Base-by-base conservation (phyloP, 2,329 filamentous ascomycete genomes). In the Coleophoma eucalyptorum region DNA sequence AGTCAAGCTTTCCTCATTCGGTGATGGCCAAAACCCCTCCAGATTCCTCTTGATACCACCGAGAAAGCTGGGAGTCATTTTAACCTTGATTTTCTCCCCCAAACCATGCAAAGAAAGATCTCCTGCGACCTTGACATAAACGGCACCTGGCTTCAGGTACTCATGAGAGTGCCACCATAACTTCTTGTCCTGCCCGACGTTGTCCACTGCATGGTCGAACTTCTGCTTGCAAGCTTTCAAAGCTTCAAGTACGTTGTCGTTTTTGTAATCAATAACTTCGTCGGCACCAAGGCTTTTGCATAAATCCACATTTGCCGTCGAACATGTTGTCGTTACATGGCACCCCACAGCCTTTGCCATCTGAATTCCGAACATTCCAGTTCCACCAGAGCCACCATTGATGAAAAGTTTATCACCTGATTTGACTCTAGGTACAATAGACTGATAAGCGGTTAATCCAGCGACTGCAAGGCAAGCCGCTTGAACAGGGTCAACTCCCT, bases 311-410 rank as follows among this genome's bases (percentile, higher is more conserved):
- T 87, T 88, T 5, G 64, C 63, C 0, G 69, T 72, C 10, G 82
- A 86, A 59, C 84, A 87, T 4, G 74, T 76, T 2, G 73, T 72
- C 2, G 77, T 80, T 32, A 88, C 83, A 54, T 77, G 69, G 56
- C 78, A 83, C 0, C 82, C 83, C 3, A 81, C 60, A 0, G 70
- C 69, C 62, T 85, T 86, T 8, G 83, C 83, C 42, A 87, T 76
- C 61, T 87, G 84, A 48, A 87, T 80, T 0, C 73, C 77, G 51
- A 76, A 84, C 0, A 75, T 73, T 0, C 84, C 84, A 1, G 73
- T 77, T 0, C 84, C 84, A 10, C 84, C 84, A 5, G 75, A 80
- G 0, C 82, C 83, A 12, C 82, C 83, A 56, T 87, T 86, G 63
- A 87, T 77, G 59, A 87, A 81, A 7, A 87, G 72, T 57, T 73